Evolutionary conservation across 331 rosid genomes (phyloP), one percentile per base, ranked within the genome.

Genomic region (Erythrophleum ivorense): DNA sequence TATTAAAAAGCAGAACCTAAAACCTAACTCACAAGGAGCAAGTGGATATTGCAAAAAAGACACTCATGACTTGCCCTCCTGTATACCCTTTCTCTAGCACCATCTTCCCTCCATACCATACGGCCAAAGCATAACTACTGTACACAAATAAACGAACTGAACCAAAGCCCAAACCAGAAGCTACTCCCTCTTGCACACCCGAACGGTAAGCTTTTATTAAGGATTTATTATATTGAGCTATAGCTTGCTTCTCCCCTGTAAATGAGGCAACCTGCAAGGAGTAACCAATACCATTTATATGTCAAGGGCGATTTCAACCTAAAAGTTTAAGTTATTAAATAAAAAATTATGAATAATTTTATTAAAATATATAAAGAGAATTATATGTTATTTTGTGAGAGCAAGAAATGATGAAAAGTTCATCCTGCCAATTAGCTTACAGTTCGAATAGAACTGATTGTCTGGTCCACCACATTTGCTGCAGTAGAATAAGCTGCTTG

Each of bases 61-160:
- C 84, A 78, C 75, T 87, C 0, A 91, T 73, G 85, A 89, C 94
- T 69, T 91, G 79, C 1, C 98, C 98, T 68, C 92, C 98, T 0
- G 86, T 78, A 46, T 95, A 95, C 45, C 93, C 97, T 88, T 84
- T 93, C 79, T 95, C 93, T 19, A 93, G 70, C 34, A 95, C 87
- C 98, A 95, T 86, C 80, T 90, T 95, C 76, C 91, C 97, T 7
- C 98, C 98, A 71, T 62, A 91, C 98, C 98, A 95, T 57, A 86
- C 34, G 14, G 92, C 88, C 84, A 91, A 81, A 64, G 85, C 89
- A 80, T 88, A 90, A 60, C 81, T 81, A 76, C 86, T 29, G 84
- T 85, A 86, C 48, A 85, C 31, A 71, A 85, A 19, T 52, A 84
- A 67, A 31, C 87, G 74, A 64, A 85, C 86, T 1, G 76, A 14